Evolutionary conservation across 1,284 basidiomycete genomes (phyloP).

Genomic region (Peniophora sp.): DNA sequence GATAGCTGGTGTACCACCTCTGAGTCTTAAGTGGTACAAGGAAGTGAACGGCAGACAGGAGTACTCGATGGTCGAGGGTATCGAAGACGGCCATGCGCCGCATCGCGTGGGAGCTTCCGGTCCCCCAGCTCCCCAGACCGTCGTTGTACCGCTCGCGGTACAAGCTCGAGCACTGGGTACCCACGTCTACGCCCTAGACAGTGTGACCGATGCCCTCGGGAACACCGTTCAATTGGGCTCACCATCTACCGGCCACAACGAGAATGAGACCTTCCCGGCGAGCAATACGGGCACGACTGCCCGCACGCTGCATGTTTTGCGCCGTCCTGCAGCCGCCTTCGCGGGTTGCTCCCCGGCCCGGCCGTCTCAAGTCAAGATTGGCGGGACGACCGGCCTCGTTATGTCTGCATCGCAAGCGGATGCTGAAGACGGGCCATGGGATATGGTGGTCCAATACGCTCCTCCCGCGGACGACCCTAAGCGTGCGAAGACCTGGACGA

Average conservation of each 20-base stretch:
- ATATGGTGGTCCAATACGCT: slow-evolving; percentile 53
- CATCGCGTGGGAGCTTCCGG: slow-evolving; percentile 7
- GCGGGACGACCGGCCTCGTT: slow-evolving; percentile 46
- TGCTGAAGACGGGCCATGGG: slow-evolving; percentile 58
- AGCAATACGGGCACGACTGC: slow-evolving; percentile 41
- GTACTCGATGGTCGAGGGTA: slow-evolving; percentile 74
- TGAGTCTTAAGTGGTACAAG: slow-evolving; percentile 72
- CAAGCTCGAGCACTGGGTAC: slow-evolving; percentile 53
- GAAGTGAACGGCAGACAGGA: slow-evolving; percentile 56
- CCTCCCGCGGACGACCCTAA: slow-evolving; percentile 34
- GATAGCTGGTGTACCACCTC: slow-evolving; percentile 71
- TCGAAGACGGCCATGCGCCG: slow-evolving; percentile 49
- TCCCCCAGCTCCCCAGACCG: slow-evolving; percentile 36
- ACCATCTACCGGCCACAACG: slow-evolving; percentile 2
- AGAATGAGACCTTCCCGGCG: slow-evolving; percentile 7
- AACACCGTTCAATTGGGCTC: slow-evolving; percentile 47
- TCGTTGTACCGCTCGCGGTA: slow-evolving; percentile 63
- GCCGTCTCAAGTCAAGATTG: slow-evolving; percentile 71
- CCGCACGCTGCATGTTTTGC: slow-evolving; percentile 66
- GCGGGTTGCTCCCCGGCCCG: slow-evolving; percentile 63
- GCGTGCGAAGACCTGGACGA: slow-evolving; percentile 17
- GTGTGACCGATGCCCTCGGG: slow-evolving; percentile 67
- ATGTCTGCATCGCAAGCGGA: slow-evolving; percentile 48
- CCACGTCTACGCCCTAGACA: slow-evolving; percentile 65
- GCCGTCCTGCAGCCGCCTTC: slow-evolving; percentile 73